Evolutionary conservation across 371 early-diverging fungal species (phyloP).

Genomic region (Mucor sp.): DNA sequence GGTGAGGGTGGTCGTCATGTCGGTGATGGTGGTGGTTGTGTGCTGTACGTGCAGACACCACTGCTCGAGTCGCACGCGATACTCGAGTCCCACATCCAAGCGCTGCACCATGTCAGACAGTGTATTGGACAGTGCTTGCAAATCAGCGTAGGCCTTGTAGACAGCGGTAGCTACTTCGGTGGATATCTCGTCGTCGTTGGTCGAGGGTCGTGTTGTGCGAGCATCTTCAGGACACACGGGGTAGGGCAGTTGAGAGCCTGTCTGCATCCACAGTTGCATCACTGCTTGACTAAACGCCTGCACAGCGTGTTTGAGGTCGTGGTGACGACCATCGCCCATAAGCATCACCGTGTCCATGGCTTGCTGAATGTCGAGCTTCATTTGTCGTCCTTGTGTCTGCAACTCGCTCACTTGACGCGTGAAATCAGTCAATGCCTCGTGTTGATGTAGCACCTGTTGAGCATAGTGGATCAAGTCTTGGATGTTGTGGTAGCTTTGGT

Average conservation of each 20-base stretch:
- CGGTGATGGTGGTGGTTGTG: background rate
- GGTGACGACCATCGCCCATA: background rate
- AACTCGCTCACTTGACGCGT: constrained; percentile 1
- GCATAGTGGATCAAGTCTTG: constrained; percentile 20
- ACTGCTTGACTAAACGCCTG: constrained; percentile 16
- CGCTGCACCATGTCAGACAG: constrained; percentile 17
- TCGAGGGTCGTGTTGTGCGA: constrained; percentile 30
- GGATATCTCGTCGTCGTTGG: constrained; percentile 32
- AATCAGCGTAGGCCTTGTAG: constrained; percentile 23
- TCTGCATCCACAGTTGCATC: constrained; percentile 21
- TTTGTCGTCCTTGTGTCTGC: constrained; percentile 2
- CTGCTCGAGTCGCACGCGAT: constrained; percentile 6
- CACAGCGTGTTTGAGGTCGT: constrained; percentile 1
- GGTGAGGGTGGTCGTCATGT: background rate
- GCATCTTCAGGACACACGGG: constrained; percentile 37
- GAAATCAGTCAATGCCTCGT: constrained; percentile 20
- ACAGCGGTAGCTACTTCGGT: constrained; percentile 24
- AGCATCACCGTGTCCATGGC: constrained; percentile 3
- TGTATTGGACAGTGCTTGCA: constrained; percentile 22
- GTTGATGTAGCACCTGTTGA: constrained; percentile 28
- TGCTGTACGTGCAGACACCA: constrained; percentile 7
- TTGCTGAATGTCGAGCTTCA: constrained; percentile 12
- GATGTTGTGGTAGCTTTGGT: constrained; percentile 25
- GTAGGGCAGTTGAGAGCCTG: constrained; percentile 29
- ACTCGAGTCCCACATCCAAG: background rate